Evolutionary conservation across 1,139 yeast species (phyloP), one percentile per base, ranked within the genome.

Genomic region (Pichia cactophila): DNA sequence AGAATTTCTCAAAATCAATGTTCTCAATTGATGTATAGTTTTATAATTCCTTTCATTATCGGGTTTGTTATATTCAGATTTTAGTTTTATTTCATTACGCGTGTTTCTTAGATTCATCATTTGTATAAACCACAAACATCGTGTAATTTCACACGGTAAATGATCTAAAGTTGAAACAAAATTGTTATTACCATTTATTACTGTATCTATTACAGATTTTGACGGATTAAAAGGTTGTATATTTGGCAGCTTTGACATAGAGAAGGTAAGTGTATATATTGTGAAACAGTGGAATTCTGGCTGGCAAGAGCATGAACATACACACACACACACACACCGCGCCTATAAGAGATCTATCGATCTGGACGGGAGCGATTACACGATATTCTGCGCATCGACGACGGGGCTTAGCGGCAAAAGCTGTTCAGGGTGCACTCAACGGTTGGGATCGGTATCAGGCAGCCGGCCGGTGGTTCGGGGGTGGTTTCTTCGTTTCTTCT

Each of bases 51-150:
- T 40, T 12, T 23, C 31, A 2, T 26, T 23, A 14, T 39, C 47
- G 23, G 51, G 28, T 2, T 28, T 28, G 10, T 45, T 38, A 16
- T 59, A 44, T 33, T 54, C 44, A 6, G 36, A 10, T 42, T 56
- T 57, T 2, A 58, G 38, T 38, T 16, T 20, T 11, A 7, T 2
- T 20, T 38, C 41, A 38, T 38, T 16, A 26, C 56, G 52, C 26
- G 53, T 61, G 28, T 62, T 61, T 35, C 62, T 57, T 12, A 68
- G 50, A 48, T 71, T 69, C 26, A 75, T 58, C 5, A 69, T 64
- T 54, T 74, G 79, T 5, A 73, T 63, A 8, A 72, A 55, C 79
- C 80, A 75, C 37, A 75, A 57, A 33, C 74, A 69, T 37, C 79
- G 60, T 7, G 73, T 70, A 16, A 75, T 59, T 49, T 75, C 79